phyloP scores from a whole-genome alignment of 148 eudicot genomes.

The Amaranthus palmeri region DNA sequence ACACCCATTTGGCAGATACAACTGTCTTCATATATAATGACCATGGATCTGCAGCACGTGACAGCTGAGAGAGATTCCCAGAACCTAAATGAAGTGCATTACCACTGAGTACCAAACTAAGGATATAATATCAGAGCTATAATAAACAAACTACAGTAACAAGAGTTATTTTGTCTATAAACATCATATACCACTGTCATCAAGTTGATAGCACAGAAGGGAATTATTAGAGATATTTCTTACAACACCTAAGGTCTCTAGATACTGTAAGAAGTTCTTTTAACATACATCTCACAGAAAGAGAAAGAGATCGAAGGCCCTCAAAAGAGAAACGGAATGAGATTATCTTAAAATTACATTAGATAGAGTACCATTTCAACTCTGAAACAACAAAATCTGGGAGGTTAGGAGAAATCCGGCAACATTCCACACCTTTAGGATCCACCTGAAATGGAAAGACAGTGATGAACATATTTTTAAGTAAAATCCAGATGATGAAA shows the following conservation, averaged over 20 bases:
- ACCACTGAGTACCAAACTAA: constrained; percentile 15
- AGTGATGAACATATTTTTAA: constrained; percentile 4
- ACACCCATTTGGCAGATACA: constrained; percentile 71
- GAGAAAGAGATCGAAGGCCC: background rate
- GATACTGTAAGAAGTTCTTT: background rate
- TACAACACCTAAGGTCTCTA: background rate
- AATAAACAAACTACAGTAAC: background rate
- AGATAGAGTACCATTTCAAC: constrained; percentile 50
- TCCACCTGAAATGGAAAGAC: constrained; percentile 48
- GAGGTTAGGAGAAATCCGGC: constrained; percentile 45
- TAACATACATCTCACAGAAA: background rate
- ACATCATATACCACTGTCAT: background rate
- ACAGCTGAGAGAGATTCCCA: constrained; percentile 78
- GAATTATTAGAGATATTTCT: background rate
- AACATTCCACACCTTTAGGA: constrained; percentile 75
- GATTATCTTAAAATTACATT: background rate
- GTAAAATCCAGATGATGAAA: background rate
- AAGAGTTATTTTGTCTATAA: background rate
- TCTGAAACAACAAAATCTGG: constrained; percentile 59
- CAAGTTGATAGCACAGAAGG: background rate
- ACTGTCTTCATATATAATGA: constrained; percentile 57
- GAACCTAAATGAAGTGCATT: constrained; percentile 37
- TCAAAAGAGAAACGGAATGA: background rate
- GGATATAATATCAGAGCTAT: background rate
- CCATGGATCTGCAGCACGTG: constrained; percentile 84